Conservation (phyloP, 306 rosid species). For the Lupinus albus region DNA sequence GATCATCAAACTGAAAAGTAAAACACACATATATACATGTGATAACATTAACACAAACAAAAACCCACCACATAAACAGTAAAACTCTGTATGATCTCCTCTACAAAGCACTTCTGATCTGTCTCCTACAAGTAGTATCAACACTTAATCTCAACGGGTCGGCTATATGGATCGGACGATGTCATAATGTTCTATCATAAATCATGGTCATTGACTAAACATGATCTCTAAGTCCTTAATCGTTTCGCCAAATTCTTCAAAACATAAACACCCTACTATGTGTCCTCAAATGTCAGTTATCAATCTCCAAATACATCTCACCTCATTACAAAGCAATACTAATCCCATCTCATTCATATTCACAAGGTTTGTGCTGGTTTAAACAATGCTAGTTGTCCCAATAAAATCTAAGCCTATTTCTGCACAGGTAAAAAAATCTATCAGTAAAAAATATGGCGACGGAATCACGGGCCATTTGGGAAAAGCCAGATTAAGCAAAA, state of each 20-base stretch:
- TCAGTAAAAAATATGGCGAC: neutral
- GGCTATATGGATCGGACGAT: too few species aligned
- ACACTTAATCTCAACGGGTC: too few species aligned
- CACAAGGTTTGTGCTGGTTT: slow-evolving; percentile 59
- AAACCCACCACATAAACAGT: too few species aligned
- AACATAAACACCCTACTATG: slow-evolving; percentile 47
- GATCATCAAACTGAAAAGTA: slow-evolving; percentile 44
- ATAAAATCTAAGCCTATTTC: slow-evolving; percentile 52
- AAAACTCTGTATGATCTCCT: slow-evolving; percentile 46
- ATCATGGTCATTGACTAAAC: too few species aligned
- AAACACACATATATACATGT: slow-evolving; percentile 50
- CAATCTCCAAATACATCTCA: slow-evolving; percentile 53
- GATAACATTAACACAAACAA: slow-evolving; percentile 46
- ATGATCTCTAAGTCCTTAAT: too few species aligned
- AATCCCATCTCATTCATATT: slow-evolving; percentile 66
- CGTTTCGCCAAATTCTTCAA: slow-evolving; percentile 47
- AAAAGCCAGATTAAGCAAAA: slow-evolving; percentile 3
- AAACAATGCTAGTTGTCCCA: slow-evolving; percentile 31
- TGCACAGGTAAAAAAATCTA: slow-evolving; percentile 40
- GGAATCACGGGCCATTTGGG: neutral
- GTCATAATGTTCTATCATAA: too few species aligned
- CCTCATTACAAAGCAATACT: slow-evolving; percentile 65
- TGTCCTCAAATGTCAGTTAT: slow-evolving; percentile 55
- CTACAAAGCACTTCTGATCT: slow-evolving; percentile 41
- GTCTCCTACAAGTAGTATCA: slow-evolving; percentile 45